Percentiles rank a stretch among this genome's conserved stretches.
Evolutionary conservation across 2,329 filamentous ascomycete genomes (phyloP).

Genomic region (Trichoderma pleuroti): DNA sequence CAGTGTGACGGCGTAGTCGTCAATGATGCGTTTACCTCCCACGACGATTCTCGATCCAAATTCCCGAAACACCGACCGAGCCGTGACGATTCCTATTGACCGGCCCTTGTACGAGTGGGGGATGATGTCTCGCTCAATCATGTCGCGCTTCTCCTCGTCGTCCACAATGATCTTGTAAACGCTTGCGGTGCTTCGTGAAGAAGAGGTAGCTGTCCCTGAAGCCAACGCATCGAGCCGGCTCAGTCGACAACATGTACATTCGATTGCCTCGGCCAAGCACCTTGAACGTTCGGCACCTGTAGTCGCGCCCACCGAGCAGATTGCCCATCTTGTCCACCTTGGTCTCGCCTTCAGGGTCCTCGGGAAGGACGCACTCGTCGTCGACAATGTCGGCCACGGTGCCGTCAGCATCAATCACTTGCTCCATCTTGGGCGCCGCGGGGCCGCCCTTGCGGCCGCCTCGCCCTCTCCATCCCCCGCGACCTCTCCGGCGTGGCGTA

Average conservation of each 20-base stretch:
- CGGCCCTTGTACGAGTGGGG: constrained; percentile 98
- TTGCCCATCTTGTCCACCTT: constrained; percentile 91
- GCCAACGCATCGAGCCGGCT: constrained; percentile 92
- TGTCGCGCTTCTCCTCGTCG: constrained; percentile 93
- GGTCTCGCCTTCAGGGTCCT: constrained; percentile 81
- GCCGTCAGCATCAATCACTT: constrained; percentile 89
- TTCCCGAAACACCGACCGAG: constrained; percentile 92
- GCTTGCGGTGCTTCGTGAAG: constrained; percentile 94
- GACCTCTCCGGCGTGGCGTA: constrained; percentile 61
- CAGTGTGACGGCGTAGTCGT: constrained; percentile 83
- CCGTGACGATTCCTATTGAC: constrained; percentile 93
- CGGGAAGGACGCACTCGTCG: constrained; percentile 86
- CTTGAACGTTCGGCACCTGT: constrained; percentile 92
- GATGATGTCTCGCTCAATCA: constrained; percentile 93
- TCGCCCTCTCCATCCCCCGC: constrained; percentile 67
- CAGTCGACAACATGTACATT: constrained; percentile 97
- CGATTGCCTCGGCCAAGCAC: constrained; percentile 78
- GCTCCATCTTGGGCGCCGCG: constrained; percentile 72
- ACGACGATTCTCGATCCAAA: constrained; percentile 94
- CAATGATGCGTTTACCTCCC: constrained; percentile 77
- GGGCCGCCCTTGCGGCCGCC: constrained; percentile 66
- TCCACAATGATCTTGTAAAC: constrained; percentile 98
- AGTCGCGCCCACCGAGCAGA: constrained; percentile 79
- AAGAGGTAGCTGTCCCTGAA: constrained; percentile 98
- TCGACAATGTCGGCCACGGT: constrained; percentile 86